Evolutionary conservation across 768 basidiomycete species (phyloP), one percentile per base, ranked within the genome.

Genomic region (Kwoniella sp.): DNA sequence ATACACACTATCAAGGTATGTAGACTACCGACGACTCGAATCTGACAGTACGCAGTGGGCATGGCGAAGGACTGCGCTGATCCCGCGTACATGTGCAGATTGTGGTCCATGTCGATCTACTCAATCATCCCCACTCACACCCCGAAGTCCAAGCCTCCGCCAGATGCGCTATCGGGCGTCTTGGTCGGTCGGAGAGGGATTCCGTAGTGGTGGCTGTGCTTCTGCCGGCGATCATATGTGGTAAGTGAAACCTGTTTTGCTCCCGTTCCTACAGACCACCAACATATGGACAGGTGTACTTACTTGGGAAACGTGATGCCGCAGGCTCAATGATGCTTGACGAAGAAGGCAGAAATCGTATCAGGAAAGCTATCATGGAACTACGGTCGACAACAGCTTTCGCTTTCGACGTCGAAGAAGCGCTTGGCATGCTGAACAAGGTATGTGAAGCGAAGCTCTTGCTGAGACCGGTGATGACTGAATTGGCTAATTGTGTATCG

Each of bases 261-360:
- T 51, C 20, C 25, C 20, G 8, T 20, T 26, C 25, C 48, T 7
- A 51, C 41, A n/a, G 41, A n/a, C 12, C 41, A n/a, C 5, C 48
- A 26, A 50, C n/a, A 50, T 50, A 45, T n/a, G 11, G 41, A 45
- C n/a, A 15, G 4, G n/a, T n/a, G n/a, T n/a, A n/a, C n/a, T n/a
- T n/a, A 15, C 23, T n/a, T 20, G 50, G 23, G 28, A 20, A 5
- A 34, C 34, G 20, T 17, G 41, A 34, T 34, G 25, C 20, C 3
- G n/a, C 55, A 61, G 65, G 65, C 52, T 60, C 58, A 1, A 60
- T 66, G 57, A 66, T 66, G 65, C 26, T 60, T 8, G 38, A 60
- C 20, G 51, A 38, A 25, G 65, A 59, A 47, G 57, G 52, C 5
- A 59, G 57, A 55, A 30, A 54, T 23, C 37, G 41, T 20, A 28